These are phyloP conservation scores for Tylopilus sp. DNA, from an alignment of 1,284 basidiomycete species.

Conservation along the genomic window DNA sequence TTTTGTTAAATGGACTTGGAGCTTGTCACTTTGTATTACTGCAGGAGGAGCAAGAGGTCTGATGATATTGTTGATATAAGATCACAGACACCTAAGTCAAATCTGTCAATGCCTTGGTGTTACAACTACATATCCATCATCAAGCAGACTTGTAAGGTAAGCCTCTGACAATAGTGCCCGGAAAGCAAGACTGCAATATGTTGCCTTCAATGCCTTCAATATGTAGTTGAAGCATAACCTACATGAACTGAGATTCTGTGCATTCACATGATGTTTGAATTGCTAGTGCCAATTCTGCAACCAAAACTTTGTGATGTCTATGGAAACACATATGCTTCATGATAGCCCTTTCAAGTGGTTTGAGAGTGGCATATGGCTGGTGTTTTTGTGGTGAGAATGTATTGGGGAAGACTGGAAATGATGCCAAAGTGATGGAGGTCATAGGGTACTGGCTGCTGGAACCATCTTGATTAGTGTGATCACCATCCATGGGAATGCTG, in stretches of 20 bases:
- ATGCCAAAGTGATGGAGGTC: not conserved
- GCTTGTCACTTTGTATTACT: not conserved
- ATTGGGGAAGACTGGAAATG: conserved; percentile 11
- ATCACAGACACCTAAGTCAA: not conserved
- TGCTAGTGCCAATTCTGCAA: conserved; percentile 15
- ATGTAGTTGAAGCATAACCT: conserved; percentile 3
- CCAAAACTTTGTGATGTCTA: conserved; percentile 3
- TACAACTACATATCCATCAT: conserved; percentile 29
- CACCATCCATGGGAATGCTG: not conserved
- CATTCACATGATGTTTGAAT: conserved; percentile 14
- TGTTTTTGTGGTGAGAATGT: conserved; percentile 24
- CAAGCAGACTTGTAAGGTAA: conserved; percentile 33
- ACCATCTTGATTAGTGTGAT: not conserved
- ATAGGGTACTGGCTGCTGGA: not conserved
- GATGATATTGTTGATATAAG: not conserved
- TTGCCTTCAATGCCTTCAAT: not conserved
- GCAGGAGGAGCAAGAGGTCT: not conserved
- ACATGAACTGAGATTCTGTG: conserved; percentile 25
- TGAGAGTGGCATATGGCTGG: conserved; percentile 18
- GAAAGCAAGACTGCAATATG: conserved; percentile 17
- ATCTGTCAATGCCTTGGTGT: conserved; percentile 24
- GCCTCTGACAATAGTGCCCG: conserved; percentile 26
- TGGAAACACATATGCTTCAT: conserved; percentile 20
- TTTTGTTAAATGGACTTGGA: not conserved
- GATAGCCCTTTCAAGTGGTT: conserved; percentile 19